Conservation (phyloP, 805 yeast genomes). For the Kazachstania taianensis region DNA sequence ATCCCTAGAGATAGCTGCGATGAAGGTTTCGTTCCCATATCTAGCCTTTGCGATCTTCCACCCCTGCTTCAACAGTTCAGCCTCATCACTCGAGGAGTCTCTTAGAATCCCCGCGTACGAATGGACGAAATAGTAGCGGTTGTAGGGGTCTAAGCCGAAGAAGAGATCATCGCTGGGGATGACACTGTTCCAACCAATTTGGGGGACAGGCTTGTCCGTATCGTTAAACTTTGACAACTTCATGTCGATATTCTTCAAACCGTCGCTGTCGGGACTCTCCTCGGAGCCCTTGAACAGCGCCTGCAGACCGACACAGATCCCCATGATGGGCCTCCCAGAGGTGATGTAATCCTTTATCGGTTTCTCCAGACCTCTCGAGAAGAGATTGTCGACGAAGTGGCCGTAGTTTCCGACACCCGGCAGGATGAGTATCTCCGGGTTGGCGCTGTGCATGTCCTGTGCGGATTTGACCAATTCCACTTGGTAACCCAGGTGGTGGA, state of each 20-base stretch:
- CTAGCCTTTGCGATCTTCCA: conserved; percentile 69
- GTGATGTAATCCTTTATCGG: conserved; percentile 59
- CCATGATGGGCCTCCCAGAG: conserved; percentile 85
- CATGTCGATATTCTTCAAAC: conserved; percentile 49
- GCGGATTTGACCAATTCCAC: conserved; percentile 52
- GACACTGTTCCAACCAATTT: conserved; percentile 86
- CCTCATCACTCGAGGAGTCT: conserved; percentile 26
- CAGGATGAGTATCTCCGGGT: conserved; percentile 52
- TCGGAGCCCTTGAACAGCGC: conserved; percentile 65
- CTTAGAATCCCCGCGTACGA: conserved; percentile 74
- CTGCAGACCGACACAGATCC: conserved; percentile 95
- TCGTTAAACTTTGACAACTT: conserved; percentile 50
- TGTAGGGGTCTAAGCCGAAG: conserved; percentile 54
- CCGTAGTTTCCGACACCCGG: conserved; percentile 99
- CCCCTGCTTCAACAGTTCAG: conserved; percentile 28
- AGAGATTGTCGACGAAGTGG: conserved; percentile 72
- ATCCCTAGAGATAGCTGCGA: conserved; percentile 70
- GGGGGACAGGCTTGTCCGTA: conserved; percentile 75
- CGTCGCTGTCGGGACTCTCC: conserved; percentile 55
- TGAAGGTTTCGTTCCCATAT: conserved; percentile 70
- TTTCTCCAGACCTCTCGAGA: conserved; percentile 47
- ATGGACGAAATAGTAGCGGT: conserved; percentile 89
- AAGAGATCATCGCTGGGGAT: conserved; percentile 28
- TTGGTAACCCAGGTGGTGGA: conserved; percentile 64
- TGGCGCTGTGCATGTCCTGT: conserved; percentile 37